These are phyloP conservation scores for Populus alba DNA, from an alignment of 345 rosid genomes.

Conservation along the genomic window DNA sequence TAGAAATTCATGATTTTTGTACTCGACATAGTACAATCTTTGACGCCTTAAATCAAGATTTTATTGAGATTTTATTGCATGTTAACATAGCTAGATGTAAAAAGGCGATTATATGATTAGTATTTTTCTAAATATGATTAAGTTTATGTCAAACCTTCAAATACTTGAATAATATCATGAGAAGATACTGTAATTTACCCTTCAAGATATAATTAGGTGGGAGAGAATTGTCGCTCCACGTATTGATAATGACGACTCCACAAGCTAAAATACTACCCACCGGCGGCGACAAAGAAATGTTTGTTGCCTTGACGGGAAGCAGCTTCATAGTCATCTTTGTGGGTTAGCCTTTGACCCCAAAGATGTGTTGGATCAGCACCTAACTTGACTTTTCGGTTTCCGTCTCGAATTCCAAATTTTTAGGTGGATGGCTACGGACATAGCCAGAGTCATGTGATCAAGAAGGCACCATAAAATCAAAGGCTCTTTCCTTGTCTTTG, in stretches of 20 bases:
- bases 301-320: not conserved
- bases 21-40: too few relatives aligned
- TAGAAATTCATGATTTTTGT: too few relatives aligned
- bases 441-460: not conserved
- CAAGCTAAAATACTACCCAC: not conserved
- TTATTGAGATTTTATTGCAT: not conserved
- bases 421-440: not conserved
- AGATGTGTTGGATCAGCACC: not conserved
- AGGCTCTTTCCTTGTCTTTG: not conserved
- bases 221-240: not conserved
- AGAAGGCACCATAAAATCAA: not conserved
- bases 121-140: not conserved
- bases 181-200: not conserved
- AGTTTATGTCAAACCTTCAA: not conserved
- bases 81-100: not conserved
- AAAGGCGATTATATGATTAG: not conserved
- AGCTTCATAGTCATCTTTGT: not conserved
- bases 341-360: conserved; percentile 16
- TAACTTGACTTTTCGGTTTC: not conserved
- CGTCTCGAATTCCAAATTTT: not conserved
- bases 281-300: not conserved
- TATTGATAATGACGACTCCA: not conserved
- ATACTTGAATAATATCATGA: not conserved
- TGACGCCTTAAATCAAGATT: not conserved
- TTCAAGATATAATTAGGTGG: too few relatives aligned